Percentiles rank a stretch among this genome's conserved stretches.
phyloP scores from a whole-genome alignment of 257 asterid genomes.

The Capsicum chinense region DNA sequence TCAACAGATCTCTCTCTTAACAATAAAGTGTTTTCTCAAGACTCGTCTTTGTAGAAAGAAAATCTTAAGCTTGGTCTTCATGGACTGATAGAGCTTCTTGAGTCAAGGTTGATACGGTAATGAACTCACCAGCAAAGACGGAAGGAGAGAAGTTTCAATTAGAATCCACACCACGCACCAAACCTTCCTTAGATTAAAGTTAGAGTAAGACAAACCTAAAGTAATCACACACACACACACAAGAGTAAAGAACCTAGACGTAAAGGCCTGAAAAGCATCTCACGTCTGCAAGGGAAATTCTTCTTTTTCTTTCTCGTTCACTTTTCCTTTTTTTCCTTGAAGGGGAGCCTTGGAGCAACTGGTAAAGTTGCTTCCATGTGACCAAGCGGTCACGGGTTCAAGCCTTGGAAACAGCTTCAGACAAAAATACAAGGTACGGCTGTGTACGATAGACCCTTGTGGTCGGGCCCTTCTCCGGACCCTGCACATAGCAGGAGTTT shows the following conservation, averaged over 20 bases:
- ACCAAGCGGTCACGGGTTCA: no score
- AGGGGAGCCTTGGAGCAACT: no score
- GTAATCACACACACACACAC: background rate
- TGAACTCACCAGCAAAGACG: background rate
- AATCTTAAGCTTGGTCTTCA: background rate
- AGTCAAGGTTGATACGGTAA: slow-evolving; percentile 17
- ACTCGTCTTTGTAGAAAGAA: background rate
- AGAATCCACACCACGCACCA: slow-evolving; percentile 3
- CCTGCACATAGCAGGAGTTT: no score
- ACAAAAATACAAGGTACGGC: no score
- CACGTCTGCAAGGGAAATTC: background rate
- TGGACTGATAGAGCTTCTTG: slow-evolving; percentile 6
- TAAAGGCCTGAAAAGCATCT: background rate
- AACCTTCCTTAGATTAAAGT: background rate
- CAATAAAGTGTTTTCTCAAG: background rate
- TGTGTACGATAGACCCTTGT: no score
- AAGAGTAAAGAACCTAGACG: background rate
- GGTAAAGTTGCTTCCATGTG: no score
- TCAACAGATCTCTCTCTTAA: slow-evolving; percentile 5
- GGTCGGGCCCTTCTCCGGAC: no score
- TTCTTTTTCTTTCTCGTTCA: background rate
- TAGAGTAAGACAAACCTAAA: slow-evolving; percentile 9
- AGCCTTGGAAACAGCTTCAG: no score
- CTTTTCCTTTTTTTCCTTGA: background rate
- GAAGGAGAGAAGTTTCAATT: slow-evolving; percentile 5